phyloP scores from a whole-genome alignment of 2,329 filamentous ascomycete genomes.

The Colletotrichum aenigma region DNA sequence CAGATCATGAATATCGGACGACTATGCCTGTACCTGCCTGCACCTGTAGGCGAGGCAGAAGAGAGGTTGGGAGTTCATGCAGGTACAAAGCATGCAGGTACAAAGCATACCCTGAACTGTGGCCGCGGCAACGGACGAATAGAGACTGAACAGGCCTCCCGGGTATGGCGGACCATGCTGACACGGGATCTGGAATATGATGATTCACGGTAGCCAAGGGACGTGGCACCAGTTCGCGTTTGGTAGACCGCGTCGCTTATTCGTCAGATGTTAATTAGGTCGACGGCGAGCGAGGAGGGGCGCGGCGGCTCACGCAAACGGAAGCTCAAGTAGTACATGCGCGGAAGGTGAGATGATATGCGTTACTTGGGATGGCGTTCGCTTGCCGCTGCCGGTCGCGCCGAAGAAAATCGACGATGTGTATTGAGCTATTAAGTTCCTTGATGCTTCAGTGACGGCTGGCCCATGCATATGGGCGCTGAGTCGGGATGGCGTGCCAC shows the following conservation, averaged over 20 bases:
- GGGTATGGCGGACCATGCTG: background rate
- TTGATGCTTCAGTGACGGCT: background rate
- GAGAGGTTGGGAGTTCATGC: background rate
- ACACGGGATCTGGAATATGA: background rate
- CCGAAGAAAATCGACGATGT: background rate
- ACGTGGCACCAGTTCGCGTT: background rate
- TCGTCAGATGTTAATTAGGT: background rate
- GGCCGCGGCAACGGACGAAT: background rate
- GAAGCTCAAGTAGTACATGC: background rate
- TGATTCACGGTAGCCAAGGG: background rate
- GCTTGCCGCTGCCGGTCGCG: background rate
- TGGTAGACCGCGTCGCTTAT: background rate
- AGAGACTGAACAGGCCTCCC: background rate
- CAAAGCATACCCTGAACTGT: background rate
- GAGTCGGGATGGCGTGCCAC: background rate
- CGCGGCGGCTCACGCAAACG: background rate
- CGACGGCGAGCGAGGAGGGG: background rate
- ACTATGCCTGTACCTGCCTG: background rate
- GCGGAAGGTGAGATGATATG: background rate
- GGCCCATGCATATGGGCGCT: background rate
- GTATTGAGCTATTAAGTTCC: background rate
- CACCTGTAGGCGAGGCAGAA: background rate
- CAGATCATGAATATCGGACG: background rate
- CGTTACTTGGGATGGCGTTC: background rate
- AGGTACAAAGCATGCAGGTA: background rate